Percentiles rank a stretch among this genome's conserved stretches.
phyloP scores from a whole-genome alignment of 2,329 filamentous ascomycete species.

The Fusarium sp. region DNA sequence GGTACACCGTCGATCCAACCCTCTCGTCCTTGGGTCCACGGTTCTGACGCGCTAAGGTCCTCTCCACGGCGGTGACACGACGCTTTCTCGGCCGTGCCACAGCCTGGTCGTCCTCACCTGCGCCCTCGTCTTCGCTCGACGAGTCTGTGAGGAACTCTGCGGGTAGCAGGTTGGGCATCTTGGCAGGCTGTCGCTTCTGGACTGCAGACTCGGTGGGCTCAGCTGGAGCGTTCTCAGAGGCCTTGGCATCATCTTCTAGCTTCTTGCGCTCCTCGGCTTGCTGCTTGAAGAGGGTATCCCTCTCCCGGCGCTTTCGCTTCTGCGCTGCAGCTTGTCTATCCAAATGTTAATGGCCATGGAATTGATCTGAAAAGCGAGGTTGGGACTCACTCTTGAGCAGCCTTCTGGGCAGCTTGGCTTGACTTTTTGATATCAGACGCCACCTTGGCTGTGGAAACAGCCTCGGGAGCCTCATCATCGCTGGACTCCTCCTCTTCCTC shows the following conservation, averaged over 20 bases:
- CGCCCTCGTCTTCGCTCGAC: constrained; percentile 55
- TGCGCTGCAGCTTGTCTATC: constrained; percentile 60
- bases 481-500: constrained; percentile 52
- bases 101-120: constrained; percentile 42
- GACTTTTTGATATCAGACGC: constrained; percentile 59
- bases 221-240: constrained; percentile 21
- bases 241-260: constrained; percentile 40
- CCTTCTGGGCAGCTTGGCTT: constrained; percentile 59
- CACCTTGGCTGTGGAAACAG: constrained; percentile 63
- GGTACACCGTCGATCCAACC: constrained; percentile 65
- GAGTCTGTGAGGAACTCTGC: constrained; percentile 65
- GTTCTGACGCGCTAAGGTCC: constrained; percentile 49
- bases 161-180: constrained; percentile 59
- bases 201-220: constrained; percentile 10
- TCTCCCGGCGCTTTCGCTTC: constrained; percentile 67
- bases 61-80: constrained; percentile 55
- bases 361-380: not conserved
- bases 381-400: constrained; percentile 60
- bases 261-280: constrained; percentile 64
- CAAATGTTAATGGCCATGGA: constrained; percentile 13
- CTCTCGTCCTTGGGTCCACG: constrained; percentile 57
- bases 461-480: constrained; percentile 68
- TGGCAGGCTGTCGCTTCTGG: constrained; percentile 46
- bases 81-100: constrained; percentile 53
- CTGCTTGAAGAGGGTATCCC: constrained; percentile 64